Percentiles rank a stretch among this genome's conserved stretches.
Evolutionary conservation across 148 eudicot species (phyloP).

Genomic region (Dysphania ambrosioides): DNA sequence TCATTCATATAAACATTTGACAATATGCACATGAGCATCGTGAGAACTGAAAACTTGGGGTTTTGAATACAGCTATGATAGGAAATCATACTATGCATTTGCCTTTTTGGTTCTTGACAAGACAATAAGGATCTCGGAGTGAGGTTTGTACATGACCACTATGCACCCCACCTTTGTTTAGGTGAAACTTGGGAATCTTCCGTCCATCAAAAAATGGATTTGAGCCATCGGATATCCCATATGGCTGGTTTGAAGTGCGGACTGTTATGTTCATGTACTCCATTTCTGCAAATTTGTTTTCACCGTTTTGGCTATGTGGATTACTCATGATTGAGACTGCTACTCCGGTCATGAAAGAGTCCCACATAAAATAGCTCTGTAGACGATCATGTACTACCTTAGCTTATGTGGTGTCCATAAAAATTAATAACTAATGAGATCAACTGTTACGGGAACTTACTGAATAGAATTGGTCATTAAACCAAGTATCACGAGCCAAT

Average conservation of each 20-base stretch:
- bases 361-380: slow-evolving; percentile 92
- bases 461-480: slow-evolving; percentile 52
- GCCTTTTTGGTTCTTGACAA: slow-evolving; percentile 48
- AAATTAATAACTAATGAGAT: background rate
- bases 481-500: slow-evolving; percentile 63
- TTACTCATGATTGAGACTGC: slow-evolving; percentile 76
- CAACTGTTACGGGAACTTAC: slow-evolving; percentile 28
- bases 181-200: slow-evolving; percentile 45
- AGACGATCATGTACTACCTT: background rate
- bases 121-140: slow-evolving; percentile 73
- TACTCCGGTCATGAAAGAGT: slow-evolving; percentile 67
- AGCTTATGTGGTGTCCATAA: background rate
- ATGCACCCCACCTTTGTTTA: slow-evolving; percentile 59
- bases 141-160: slow-evolving; percentile 87
- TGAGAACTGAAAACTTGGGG: background rate
- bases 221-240: slow-evolving; percentile 72
- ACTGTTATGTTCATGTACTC: slow-evolving; percentile 76
- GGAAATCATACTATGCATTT: slow-evolving; percentile 52
- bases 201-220: slow-evolving; percentile 69
- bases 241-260: slow-evolving; percentile 74
- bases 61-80: background rate
- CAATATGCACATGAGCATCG: background rate
- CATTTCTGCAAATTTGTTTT: slow-evolving; percentile 78
- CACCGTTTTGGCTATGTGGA: slow-evolving; percentile 34
- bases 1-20: background rate